Evolutionary conservation across 2,329 filamentous ascomycete species (phyloP), one percentile per base, ranked within the genome.

Genomic region (Fusarium irregulare): DNA sequence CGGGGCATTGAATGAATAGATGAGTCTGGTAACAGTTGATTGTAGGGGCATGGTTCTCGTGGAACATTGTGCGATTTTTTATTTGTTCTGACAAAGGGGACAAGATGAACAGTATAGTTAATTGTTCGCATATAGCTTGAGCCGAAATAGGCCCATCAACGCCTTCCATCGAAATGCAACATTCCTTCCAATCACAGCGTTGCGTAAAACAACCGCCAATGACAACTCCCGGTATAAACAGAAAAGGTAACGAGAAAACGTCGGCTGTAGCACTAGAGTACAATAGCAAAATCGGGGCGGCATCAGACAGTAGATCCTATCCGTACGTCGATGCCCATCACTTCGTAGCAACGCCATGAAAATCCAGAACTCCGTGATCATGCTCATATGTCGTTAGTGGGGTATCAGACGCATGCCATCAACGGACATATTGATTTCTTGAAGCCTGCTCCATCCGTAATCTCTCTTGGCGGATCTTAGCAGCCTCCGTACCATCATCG

Each of bases 401-500:
- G 63, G 57, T 71, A 55, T 56, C 62, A 60, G 57, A 58, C 56
- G 62, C 53, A 44, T 56, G 63, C 62, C 50, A 58, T 66, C 55
- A 62, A 60, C 77, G 76, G 70, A 71, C 68, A 68, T 71, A 76
- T 58, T 72, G 73, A 42, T 68, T 62, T 42, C 69, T 71, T 30
- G 50, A 41, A 41, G 66, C 70, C 58, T 83, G 79, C 54, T 85
- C 80, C 72, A 75, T 64, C 61, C 83, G 82, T 77, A 83, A 81
- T 69, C 84, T 83, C 74, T 88, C 86, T 60, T 84, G 76, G 40
- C 88, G 84, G 64, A 91, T 90, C 77, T 89, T 90, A 44, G 88
- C 85, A 13, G 89, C 89, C 77, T 91, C 89, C 10, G 89, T 91
- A 40, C 89, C 89, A 73, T 92, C 89, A 70, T 92, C 89, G 32